Percentiles rank a stretch among this genome's conserved stretches.
Conservation (phyloP, 768 basidiomycete species). For the Cyathus striatus region DNA sequence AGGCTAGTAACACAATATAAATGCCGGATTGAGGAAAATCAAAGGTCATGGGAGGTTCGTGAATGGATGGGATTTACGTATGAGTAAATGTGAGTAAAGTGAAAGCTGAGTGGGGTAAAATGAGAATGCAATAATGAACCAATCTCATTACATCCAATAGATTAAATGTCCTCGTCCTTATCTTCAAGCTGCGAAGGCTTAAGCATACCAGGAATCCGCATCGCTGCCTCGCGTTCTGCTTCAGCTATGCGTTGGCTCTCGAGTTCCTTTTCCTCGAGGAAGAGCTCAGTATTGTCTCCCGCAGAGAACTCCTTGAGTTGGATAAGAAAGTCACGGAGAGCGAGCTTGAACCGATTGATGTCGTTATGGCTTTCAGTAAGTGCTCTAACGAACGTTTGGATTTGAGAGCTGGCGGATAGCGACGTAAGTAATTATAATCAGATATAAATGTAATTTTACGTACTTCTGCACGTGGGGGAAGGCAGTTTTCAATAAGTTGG, state of each 20-base stretch:
- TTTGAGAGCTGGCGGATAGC: slow-evolving; percentile 50
- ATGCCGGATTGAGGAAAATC: slow-evolving; percentile 16
- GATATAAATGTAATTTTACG: slow-evolving; percentile 19
- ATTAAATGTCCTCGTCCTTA: slow-evolving; percentile 83
- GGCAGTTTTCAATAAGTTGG: slow-evolving; percentile 78
- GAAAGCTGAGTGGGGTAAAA: slow-evolving; percentile 20
- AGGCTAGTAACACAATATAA: slow-evolving; percentile 19
- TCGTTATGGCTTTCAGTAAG: slow-evolving; percentile 73
- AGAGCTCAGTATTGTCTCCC: slow-evolving; percentile 89
- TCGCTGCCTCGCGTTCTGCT: slow-evolving; percentile 83
- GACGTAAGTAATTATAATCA: slow-evolving; percentile 6
- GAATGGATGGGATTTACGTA: slow-evolving; percentile 23
- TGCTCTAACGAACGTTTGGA: slow-evolving; percentile 62
- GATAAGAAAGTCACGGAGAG: slow-evolving; percentile 95
- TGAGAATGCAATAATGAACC: no score
- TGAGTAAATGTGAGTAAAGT: slow-evolving; percentile 18
- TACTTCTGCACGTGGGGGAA: slow-evolving; percentile 92
- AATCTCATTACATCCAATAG: slow-evolving; percentile 17
- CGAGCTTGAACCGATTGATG: slow-evolving; percentile 88
- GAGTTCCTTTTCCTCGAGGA: slow-evolving; percentile 89
- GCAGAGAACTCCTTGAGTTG: slow-evolving; percentile 93
- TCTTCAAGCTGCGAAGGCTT: slow-evolving; percentile 94
- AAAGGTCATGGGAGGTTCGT: slow-evolving; percentile 7
- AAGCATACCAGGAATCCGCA: slow-evolving; percentile 96
- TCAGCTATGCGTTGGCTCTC: slow-evolving; percentile 74